These are phyloP conservation scores for Actinomucor elegans DNA, from an alignment of 371 early-diverging fungal genomes.

Conservation along the genomic window DNA sequence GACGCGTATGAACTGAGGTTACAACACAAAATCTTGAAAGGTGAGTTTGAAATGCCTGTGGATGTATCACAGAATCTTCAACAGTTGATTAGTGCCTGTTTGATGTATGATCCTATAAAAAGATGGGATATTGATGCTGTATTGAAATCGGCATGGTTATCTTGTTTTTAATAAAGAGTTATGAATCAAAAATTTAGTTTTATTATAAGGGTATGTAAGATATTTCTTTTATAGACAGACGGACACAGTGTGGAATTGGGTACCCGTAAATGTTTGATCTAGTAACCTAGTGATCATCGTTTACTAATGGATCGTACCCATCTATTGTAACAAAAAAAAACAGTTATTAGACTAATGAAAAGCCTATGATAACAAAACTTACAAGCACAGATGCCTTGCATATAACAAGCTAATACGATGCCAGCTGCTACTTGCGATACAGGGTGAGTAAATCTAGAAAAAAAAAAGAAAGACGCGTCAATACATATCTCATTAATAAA, in stretches of 20 bases:
- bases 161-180: no score
- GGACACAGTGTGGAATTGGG: no score
- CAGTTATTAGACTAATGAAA: background rate
- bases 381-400: slow-evolving; percentile 71
- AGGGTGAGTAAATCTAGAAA: slow-evolving; percentile 61
- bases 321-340: slow-evolving; percentile 17
- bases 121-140: slow-evolving; percentile 26
- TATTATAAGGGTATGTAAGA: no score
- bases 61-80: slow-evolving; percentile 12
- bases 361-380: slow-evolving; percentile 11
- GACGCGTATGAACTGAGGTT: slow-evolving; percentile 76
- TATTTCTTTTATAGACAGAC: no score
- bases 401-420: slow-evolving; percentile 73
- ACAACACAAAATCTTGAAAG: slow-evolving; percentile 63
- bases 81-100: slow-evolving; percentile 23
- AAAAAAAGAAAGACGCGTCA: background rate
- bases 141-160: slow-evolving; percentile 32
- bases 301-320: slow-evolving; percentile 41
- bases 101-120: slow-evolving; percentile 21
- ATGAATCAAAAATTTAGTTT: no score
- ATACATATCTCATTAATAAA: background rate
- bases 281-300: no score
- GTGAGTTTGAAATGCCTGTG: slow-evolving; percentile 43
- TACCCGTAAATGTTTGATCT: no score
- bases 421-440: slow-evolving; percentile 78